phyloP scores from a whole-genome alignment of 345 rosid genomes.

The Combretum micranthum region DNA sequence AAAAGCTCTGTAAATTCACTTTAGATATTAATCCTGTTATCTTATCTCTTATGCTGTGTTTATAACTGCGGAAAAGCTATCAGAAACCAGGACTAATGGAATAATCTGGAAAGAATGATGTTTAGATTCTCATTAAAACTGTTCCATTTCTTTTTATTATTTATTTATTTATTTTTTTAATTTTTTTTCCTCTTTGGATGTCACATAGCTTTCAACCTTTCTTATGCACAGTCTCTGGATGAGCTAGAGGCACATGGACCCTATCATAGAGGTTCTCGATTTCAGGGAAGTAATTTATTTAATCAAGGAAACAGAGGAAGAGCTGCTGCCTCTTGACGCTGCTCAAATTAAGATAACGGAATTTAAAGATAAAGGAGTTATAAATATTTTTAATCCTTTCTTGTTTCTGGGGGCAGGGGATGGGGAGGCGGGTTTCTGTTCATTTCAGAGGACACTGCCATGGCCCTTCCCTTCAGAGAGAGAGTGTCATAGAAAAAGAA shows the following conservation, averaged over 20 bases:
- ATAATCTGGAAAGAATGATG: not conserved
- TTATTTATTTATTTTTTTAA: too few species aligned
- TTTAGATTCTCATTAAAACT: not conserved
- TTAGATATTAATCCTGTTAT: slow-evolving; percentile 7
- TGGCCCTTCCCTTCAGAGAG: slow-evolving; percentile 35
- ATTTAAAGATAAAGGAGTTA: not conserved
- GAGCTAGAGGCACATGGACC: slow-evolving; percentile 57
- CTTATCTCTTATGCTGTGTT: not conserved
- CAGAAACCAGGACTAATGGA: not conserved
- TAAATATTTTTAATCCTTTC: slow-evolving; percentile 8
- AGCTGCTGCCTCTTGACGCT: slow-evolving; percentile 16
- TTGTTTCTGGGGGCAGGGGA: slow-evolving; percentile 19
- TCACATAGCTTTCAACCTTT: slow-evolving; percentile 34
- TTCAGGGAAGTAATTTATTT: slow-evolving; percentile 34
- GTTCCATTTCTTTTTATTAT: slow-evolving; percentile 5
- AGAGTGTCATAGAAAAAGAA: slow-evolving; percentile 31
- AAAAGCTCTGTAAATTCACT: slow-evolving; percentile 20
- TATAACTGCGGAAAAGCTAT: not conserved
- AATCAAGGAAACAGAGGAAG: slow-evolving; percentile 15
- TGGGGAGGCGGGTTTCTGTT: slow-evolving; percentile 15
- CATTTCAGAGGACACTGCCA: slow-evolving; percentile 14
- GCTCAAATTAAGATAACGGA: slow-evolving; percentile 8
- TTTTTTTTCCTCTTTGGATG: slow-evolving; percentile 27
- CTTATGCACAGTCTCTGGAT: slow-evolving; percentile 24
- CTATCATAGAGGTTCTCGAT: slow-evolving; percentile 40